Base-by-base conservation (phyloP, 73 alveolate genomes). In the Paraurostyla sp. region DNA sequence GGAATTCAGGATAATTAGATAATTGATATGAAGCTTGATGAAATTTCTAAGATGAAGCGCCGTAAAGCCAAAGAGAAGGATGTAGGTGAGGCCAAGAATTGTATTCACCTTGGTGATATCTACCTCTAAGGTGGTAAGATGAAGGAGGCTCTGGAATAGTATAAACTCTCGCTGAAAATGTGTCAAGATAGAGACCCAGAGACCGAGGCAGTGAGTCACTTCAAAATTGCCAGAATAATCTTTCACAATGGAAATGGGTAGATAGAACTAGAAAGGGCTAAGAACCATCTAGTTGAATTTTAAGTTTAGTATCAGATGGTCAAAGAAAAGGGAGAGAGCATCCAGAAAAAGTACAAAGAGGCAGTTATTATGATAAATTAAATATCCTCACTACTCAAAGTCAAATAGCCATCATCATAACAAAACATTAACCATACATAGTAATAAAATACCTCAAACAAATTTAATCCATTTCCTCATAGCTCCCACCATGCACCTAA, bases 121-220 rank as follows among this genome's bases (percentile, higher is more conserved):
- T 69, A 69, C 62, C 15, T 38, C 32, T 23, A 43, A 36, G 27
- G 48, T 43, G 60, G 62, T 6, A 6, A 43, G 41, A 20, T 69
- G 20, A 36, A 69, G 38, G 30, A 69, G 4, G 83, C 83, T 43
- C 7, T 69, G 41, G 38, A 38, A 6, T 23, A 69, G 27, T 69
- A 69, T 40, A 1, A 38, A n/a, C 48, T 41, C 4, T 38, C 56
- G 2, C 20, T 69, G 6, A 69, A 69, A 36, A 18, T 36, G 27
- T 41, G 83, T 23, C 36, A 25, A 35, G 83, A 69, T 69, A 32
- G 62, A 43, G 62, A 41, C 35, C 58, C 83, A 35, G 83, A 69
- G 23, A 69, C 62, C 22, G 83, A 69, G 48, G 7, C 83, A 22
- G 2, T 69, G 2, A 20, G 83, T 27, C 83, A 69, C 27, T 69